Evolutionary conservation across 768 basidiomycete species (phyloP).

Genomic region (Suillus sp.): DNA sequence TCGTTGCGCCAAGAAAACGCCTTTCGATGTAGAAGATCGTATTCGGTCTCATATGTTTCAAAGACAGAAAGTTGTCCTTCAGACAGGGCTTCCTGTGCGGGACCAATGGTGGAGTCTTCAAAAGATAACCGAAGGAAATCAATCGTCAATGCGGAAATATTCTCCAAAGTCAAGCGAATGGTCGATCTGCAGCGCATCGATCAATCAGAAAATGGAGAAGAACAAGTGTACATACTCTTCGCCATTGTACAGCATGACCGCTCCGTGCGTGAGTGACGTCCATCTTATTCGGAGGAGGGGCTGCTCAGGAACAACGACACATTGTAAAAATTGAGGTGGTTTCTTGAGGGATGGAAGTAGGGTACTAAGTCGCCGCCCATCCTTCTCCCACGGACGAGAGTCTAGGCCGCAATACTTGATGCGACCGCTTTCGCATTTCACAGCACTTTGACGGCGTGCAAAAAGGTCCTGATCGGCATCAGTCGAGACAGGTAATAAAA

Average conservation of each 20-base stretch:
- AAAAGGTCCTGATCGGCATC: conserved; percentile 69
- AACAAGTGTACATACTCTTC: conserved; percentile 63
- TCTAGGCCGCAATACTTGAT: conserved; percentile 77
- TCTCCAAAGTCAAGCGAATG: conserved; percentile 87
- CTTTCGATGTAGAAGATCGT: conserved; percentile 72
- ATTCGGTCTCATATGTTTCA: conserved; percentile 90
- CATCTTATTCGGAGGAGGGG: conserved; percentile 85
- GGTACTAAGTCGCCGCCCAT: conserved; percentile 42
- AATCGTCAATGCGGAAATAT: conserved; percentile 78
- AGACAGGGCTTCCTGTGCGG: conserved; percentile 72
- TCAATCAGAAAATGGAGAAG: conserved; percentile 7
- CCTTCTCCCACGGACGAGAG: conserved; percentile 62
- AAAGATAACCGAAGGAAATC: conserved; percentile 87
- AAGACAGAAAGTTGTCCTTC: conserved; percentile 82
- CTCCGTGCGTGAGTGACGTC: conserved; percentile 90
- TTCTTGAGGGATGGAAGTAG: conserved; percentile 28
- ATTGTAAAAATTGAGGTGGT: conserved; percentile 66
- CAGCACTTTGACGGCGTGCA: conserved; percentile 56
- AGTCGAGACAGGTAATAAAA: conserved; percentile 73
- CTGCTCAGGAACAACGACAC: conserved; percentile 82
- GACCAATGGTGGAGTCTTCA: conserved; percentile 84
- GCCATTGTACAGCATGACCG: conserved; percentile 93
- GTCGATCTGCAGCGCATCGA: conserved; percentile 56
- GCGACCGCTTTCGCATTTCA: conserved; percentile 67
- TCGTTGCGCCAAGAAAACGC: conserved; percentile 73